A percentile compares a stretch with the other conserved stretches of the same genome.
Conservation (phyloP, 176 grass and related monocot species). For the Lolium rigidum region DNA sequence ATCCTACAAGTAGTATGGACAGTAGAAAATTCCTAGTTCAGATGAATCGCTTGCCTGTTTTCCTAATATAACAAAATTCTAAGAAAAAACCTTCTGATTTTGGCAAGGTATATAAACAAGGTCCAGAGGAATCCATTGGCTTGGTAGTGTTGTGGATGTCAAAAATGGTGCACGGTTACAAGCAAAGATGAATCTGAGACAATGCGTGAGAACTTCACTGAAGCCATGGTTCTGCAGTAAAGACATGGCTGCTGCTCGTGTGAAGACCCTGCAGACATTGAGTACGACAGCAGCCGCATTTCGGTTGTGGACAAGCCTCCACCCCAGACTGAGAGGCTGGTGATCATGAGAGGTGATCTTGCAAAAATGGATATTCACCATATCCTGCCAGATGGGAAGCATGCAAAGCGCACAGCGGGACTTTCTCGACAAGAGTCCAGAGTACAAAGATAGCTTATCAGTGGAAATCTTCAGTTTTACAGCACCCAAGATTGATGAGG, state of each 20-base stretch:
- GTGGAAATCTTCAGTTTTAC: slow-evolving; percentile 74
- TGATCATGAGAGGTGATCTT: slow-evolving; percentile 71
- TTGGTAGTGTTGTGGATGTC: slow-evolving; percentile 77
- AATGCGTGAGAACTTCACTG: slow-evolving; percentile 67
- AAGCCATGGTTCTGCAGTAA: slow-evolving; percentile 78
- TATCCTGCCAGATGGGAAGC: slow-evolving; percentile 85
- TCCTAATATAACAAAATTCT: not conserved
- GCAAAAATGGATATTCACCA: slow-evolving; percentile 83
- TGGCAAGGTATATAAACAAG: slow-evolving; percentile 47
- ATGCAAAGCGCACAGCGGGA: slow-evolving; percentile 58
- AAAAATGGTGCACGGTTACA: slow-evolving; percentile 70
- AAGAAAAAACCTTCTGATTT: slow-evolving; percentile 22
- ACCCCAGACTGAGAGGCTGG: slow-evolving; percentile 55
- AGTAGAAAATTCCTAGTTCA: slow-evolving; percentile 3
- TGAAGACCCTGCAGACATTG: not conserved
- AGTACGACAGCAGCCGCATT: slow-evolving; percentile 34
- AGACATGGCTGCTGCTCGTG: slow-evolving; percentile 28
- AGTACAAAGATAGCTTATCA: slow-evolving; percentile 64
- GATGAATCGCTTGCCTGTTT: not conserved
- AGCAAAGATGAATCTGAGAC: slow-evolving; percentile 81
- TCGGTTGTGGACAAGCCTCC: slow-evolving; percentile 20
- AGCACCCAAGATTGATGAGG: slow-evolving; percentile 67
- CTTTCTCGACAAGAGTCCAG: slow-evolving; percentile 71
- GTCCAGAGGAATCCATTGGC: slow-evolving; percentile 55
- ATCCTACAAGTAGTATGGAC: not conserved